These are phyloP conservation scores for Pulveroboletus sp. DNA, from an alignment of 768 basidiomycete genomes.

Conservation along the genomic window DNA sequence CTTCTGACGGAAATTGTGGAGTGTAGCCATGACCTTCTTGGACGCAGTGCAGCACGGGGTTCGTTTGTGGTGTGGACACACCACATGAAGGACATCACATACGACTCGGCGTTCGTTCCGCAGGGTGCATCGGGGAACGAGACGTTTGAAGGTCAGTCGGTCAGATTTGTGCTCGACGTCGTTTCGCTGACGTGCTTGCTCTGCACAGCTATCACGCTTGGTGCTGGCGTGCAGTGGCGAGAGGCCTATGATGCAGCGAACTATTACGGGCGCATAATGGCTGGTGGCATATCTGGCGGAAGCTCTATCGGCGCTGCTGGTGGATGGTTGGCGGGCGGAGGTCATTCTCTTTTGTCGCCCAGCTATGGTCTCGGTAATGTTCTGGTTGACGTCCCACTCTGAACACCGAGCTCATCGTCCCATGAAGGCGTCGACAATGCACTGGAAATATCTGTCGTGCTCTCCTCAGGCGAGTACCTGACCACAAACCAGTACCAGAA, in stretches of 20 bases:
- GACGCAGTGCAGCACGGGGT: conserved; percentile 36
- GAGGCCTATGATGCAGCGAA: conserved; percentile 40
- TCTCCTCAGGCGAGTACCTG: conserved; percentile 37
- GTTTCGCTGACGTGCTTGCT: neutral
- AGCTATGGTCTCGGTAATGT: conserved; percentile 39
- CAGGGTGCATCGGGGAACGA: conserved; percentile 24
- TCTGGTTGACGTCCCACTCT: neutral
- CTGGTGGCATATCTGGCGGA: conserved; percentile 39
- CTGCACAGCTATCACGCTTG: conserved; percentile 30
- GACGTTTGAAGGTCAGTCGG: neutral
- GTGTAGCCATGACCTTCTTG: conserved; percentile 36
- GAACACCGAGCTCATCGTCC: neutral
- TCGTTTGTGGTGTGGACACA: conserved; percentile 41
- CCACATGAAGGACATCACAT: conserved; percentile 34
- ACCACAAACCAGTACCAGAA: no score
- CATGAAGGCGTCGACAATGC: conserved; percentile 43
- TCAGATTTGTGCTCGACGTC: neutral
- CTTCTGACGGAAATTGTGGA: neutral
- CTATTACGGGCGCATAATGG: conserved; percentile 36
- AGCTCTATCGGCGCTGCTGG: conserved; percentile 45
- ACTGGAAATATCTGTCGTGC: conserved; percentile 42
- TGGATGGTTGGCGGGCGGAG: conserved; percentile 45
- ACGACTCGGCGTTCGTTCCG: conserved; percentile 28
- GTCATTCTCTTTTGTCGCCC: conserved; percentile 40
- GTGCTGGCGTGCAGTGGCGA: conserved; percentile 43